phyloP scores from a whole-genome alignment of 441 rosid species.

The Capsella rubella region DNA sequence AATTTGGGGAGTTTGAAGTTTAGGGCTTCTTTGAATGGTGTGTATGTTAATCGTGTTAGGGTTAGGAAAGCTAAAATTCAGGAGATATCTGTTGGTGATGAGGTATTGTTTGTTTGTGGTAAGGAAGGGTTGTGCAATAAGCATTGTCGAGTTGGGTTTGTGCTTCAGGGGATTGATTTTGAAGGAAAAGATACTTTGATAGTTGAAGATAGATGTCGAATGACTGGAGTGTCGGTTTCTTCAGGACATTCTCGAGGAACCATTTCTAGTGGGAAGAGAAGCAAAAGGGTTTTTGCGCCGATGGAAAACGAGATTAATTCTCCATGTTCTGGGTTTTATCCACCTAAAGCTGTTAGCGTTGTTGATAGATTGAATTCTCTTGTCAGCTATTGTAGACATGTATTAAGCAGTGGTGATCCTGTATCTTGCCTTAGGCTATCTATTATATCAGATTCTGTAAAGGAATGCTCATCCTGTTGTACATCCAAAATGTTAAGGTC shows the following conservation, averaged over 20 bases:
- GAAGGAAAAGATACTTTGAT: conserved; percentile 51
- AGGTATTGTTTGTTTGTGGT: conserved; percentile 73
- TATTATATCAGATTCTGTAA: conserved; percentile 44
- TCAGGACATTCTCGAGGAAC: conserved; percentile 60
- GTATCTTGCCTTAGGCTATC: conserved; percentile 54
- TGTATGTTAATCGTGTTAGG: conserved; percentile 68
- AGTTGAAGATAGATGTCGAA: conserved; percentile 37
- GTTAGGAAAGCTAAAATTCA: conserved; percentile 46
- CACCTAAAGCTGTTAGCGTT: conserved; percentile 40
- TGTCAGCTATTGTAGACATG: conserved; percentile 57
- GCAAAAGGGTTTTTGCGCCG: conserved; percentile 75
- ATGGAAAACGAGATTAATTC: conserved; percentile 47
- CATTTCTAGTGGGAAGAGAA: conserved; percentile 63
- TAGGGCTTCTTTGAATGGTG: conserved; percentile 63
- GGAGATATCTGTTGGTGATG: conserved; percentile 73
- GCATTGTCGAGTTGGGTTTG: conserved; percentile 58
- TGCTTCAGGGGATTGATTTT: conserved; percentile 53
- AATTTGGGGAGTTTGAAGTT: conserved; percentile 41
- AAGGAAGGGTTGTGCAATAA: conserved; percentile 49
- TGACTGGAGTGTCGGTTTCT: conserved; percentile 43
- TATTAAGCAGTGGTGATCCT: conserved; percentile 69
- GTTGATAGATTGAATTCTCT: conserved; percentile 53
- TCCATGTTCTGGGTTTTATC: conserved; percentile 33
- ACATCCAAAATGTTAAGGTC: conserved; percentile 35
- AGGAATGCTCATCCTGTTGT: conserved; percentile 38